Percentiles rank a stretch among this genome's conserved stretches.
Conservation (phyloP, 208 protist species). For the Strigomonas galati region DNA sequence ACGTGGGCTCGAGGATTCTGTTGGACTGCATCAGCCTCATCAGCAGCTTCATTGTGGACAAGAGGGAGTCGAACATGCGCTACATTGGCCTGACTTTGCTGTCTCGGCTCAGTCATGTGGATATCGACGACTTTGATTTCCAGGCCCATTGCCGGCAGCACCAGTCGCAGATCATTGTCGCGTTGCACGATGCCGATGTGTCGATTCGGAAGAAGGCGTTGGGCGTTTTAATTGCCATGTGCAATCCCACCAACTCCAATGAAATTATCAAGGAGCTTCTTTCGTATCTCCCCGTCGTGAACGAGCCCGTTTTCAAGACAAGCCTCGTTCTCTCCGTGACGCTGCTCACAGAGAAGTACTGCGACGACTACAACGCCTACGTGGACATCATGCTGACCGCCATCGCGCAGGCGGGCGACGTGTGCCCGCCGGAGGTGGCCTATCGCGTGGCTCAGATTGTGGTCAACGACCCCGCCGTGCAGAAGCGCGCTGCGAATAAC, state of each 20-base stretch:
- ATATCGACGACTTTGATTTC: constrained; percentile 60
- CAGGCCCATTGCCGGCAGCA: constrained; percentile 81
- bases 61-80: constrained; percentile 88
- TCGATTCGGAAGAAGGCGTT: constrained; percentile 97
- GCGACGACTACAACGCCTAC: constrained; percentile 88
- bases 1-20: constrained; percentile 78
- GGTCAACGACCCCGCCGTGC: constrained; percentile 94
- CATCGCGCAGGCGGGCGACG: constrained; percentile 95
- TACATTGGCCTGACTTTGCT: constrained; percentile 90
- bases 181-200: constrained; percentile 96
- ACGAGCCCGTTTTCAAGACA: constrained; percentile 90
- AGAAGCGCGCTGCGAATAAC: constrained; percentile 93
- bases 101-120: constrained; percentile 55
- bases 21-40: constrained; percentile 80
- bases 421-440: constrained; percentile 93
- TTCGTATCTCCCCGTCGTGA: constrained; percentile 81
- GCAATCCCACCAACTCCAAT: constrained; percentile 87
- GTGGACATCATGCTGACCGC: constrained; percentile 97
- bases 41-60: constrained; percentile 84
- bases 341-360: constrained; percentile 96
- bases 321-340: constrained; percentile 96
- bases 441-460: constrained; percentile 94
- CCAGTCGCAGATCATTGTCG: constrained; percentile 90
- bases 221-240: constrained; percentile 97
- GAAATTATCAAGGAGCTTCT: constrained; percentile 94